phyloP scores from a whole-genome alignment of 108 stramenopile species.

The Skeletonema marinoi region DNA sequence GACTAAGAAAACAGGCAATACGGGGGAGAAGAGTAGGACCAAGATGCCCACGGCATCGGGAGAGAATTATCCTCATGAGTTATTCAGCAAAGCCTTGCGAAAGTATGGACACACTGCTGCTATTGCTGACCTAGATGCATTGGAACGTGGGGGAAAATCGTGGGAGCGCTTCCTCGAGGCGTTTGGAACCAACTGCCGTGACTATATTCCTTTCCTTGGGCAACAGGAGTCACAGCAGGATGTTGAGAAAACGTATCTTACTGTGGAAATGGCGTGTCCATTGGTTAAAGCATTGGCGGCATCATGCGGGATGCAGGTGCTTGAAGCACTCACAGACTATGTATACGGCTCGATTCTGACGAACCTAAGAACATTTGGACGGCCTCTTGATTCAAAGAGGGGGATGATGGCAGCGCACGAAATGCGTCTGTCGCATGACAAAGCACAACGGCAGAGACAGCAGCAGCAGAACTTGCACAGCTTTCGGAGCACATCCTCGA shows the following conservation, averaged over 20 bases:
- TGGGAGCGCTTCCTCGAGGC: constrained; percentile 11
- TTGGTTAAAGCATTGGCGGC: neutral
- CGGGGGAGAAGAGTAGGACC: neutral
- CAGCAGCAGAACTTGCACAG: too few relatives aligned
- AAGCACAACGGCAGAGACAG: neutral
- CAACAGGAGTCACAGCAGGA: too few relatives aligned
- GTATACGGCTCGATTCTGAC: neutral
- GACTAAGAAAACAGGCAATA: neutral
- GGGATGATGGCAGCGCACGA: constrained; percentile 1
- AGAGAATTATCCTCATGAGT: constrained; percentile 9
- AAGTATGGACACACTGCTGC: neutral
- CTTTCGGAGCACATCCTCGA: neutral
- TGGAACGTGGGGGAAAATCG: constrained; percentile 6
- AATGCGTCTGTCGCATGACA: neutral
- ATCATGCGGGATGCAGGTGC: neutral
- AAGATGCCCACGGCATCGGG: constrained; percentile 12
- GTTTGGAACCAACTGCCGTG: constrained; percentile 9
- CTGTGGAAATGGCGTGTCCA: neutral
- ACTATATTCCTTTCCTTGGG: neutral
- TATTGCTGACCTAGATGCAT: neutral
- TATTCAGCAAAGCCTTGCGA: constrained; percentile 5
- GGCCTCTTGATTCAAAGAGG: neutral
- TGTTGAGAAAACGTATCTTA: neutral
- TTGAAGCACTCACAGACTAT: constrained; percentile 5
- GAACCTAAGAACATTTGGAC: neutral